phyloP scores from a whole-genome alignment of 2,329 filamentous ascomycete genomes.

The Chrysosporium queenslandicum region DNA sequence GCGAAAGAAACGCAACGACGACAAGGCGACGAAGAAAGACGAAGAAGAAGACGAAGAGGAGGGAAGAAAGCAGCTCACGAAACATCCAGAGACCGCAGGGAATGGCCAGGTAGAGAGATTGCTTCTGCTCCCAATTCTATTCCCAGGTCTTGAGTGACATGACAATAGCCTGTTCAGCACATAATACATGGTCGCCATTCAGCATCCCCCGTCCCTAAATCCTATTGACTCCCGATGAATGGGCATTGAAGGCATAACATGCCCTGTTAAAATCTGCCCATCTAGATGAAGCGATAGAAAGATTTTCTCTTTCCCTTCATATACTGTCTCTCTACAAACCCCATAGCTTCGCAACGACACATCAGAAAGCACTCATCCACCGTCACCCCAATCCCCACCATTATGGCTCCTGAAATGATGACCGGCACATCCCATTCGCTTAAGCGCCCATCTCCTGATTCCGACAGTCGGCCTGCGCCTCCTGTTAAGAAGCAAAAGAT shows the following conservation, averaged over 20 bases:
- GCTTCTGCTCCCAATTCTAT: background rate
- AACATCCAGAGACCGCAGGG: too few species aligned
- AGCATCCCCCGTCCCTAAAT: too few species aligned
- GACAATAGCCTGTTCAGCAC: background rate
- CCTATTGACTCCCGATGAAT: background rate
- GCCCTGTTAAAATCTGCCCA: background rate
- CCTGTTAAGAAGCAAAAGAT: slow-evolving; percentile 30
- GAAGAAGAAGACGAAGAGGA: background rate
- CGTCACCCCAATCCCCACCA: slow-evolving; percentile 13
- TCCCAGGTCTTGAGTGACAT: background rate
- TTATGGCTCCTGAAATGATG: slow-evolving; percentile 7
- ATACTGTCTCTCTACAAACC: background rate
- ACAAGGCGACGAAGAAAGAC: background rate
- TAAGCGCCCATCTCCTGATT: slow-evolving; percentile 26
- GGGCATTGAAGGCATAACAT: background rate
- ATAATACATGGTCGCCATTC: background rate
- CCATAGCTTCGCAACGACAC: too few species aligned
- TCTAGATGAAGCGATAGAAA: background rate
- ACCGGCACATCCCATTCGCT: slow-evolving; percentile 18
- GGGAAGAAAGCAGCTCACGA: too few species aligned
- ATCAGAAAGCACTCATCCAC: too few species aligned
- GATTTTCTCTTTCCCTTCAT: too few species aligned
- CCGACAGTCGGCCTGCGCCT: slow-evolving; percentile 15
- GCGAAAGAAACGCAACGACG: background rate
- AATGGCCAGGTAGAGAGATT: background rate